Conservation (phyloP, 495 filamentous ascomycete species). For the Aspergillus sclerotioniger region DNA sequence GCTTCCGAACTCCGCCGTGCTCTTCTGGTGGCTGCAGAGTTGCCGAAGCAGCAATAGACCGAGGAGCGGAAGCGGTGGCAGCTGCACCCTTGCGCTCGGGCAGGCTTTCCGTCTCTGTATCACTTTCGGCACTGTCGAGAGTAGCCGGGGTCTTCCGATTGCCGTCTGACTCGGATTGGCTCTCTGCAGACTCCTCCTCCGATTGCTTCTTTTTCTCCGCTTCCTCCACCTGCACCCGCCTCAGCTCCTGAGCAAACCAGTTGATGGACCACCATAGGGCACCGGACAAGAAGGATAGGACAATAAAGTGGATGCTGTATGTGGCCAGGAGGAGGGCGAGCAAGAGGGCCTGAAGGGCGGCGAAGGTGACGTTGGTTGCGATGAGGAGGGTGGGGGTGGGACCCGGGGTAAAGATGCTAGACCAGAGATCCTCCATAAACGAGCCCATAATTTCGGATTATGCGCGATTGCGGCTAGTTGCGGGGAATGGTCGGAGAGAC, state of each 20-base stretch:
- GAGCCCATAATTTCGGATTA: constrained; percentile 59
- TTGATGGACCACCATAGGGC: constrained; percentile 92
- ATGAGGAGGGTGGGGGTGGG: constrained; percentile 82
- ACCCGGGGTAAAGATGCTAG: constrained; percentile 88
- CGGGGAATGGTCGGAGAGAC: neutral
- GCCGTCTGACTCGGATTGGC: constrained; percentile 22
- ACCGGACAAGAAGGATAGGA: constrained; percentile 72
- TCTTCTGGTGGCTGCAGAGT: constrained; percentile 33
- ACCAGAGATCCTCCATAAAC: constrained; percentile 81
- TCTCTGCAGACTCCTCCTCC: constrained; percentile 27
- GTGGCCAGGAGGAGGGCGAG: constrained; percentile 75
- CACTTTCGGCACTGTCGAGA: constrained; percentile 39
- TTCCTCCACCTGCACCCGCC: constrained; percentile 59
- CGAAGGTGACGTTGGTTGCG: constrained; percentile 89
- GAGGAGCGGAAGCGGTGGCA: constrained; percentile 21
- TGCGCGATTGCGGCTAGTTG: neutral
- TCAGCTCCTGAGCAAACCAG: constrained; percentile 89
- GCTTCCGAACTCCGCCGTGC: constrained; percentile 35
- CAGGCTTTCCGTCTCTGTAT: constrained; percentile 50
- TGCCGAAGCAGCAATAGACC: constrained; percentile 20
- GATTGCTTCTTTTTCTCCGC: constrained; percentile 40
- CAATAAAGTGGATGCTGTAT: constrained; percentile 81
- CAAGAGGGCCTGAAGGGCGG: constrained; percentile 76
- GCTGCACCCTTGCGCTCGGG: constrained; percentile 18
- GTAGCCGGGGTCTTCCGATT: constrained; percentile 31